These are phyloP conservation scores for Rhododendron ferrugineum DNA, from an alignment of 148 eudicot species.

Conservation along the genomic window DNA sequence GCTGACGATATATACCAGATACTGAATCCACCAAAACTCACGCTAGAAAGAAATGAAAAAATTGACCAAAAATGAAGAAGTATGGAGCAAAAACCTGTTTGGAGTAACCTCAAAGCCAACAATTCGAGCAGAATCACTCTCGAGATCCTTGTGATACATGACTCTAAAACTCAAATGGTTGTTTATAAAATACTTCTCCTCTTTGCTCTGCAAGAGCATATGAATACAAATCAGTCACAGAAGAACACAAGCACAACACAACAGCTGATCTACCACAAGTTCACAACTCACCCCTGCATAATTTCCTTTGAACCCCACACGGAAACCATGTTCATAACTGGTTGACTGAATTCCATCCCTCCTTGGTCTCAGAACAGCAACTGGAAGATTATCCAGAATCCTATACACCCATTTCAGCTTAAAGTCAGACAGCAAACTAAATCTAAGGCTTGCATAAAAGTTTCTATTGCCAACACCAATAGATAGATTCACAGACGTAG, in stretches of 20 bases:
- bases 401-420: constrained; percentile 23
- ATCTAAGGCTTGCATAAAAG: neutral
- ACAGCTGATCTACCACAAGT: constrained; percentile 1
- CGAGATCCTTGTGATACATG: constrained; percentile 51
- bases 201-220: constrained; percentile 41
- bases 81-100: constrained; percentile 33
- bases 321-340: constrained; percentile 54
- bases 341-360: constrained; percentile 44
- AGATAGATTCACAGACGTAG: neutral
- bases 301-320: constrained; percentile 56
- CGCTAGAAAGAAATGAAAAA: neutral
- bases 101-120: constrained; percentile 60
- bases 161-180: constrained; percentile 57
- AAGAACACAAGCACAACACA: constrained; percentile 1
- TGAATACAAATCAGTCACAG: neutral
- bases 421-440: neutral
- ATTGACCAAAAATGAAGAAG: neutral
- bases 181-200: constrained; percentile 47
- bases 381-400: constrained; percentile 60
- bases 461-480: neutral
- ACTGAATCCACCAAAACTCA: neutral
- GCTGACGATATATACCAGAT: neutral
- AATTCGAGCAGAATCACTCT: constrained; percentile 52
- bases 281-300: constrained; percentile 46
- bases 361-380: constrained; percentile 54